Evolutionary conservation across 805 yeast genomes (phyloP).

Genomic region (Candida parachauliodes): DNA sequence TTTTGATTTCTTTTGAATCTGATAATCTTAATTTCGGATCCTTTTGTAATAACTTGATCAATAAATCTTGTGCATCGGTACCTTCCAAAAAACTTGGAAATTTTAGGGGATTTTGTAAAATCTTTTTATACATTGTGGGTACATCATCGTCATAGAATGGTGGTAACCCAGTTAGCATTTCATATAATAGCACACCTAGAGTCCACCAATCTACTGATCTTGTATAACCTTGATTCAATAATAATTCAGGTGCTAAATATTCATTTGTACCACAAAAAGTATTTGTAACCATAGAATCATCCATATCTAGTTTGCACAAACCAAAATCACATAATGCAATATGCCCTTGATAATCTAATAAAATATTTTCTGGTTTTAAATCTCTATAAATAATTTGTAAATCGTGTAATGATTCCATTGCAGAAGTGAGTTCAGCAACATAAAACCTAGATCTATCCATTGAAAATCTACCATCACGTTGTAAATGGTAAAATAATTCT

Average conservation of each 20-base stretch:
- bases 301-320: slow-evolving; percentile 92
- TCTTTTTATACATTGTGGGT: slow-evolving; percentile 90
- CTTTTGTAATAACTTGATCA: slow-evolving; percentile 71
- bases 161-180: slow-evolving; percentile 95
- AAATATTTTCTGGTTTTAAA: slow-evolving; percentile 91
- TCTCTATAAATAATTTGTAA: slow-evolving; percentile 93
- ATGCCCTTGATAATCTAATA: slow-evolving; percentile 94
- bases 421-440: slow-evolving; percentile 89
- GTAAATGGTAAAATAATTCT: slow-evolving; percentile 90
- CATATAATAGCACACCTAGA: slow-evolving; percentile 86
- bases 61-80: slow-evolving; percentile 76
- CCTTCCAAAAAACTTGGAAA: slow-evolving; percentile 84
- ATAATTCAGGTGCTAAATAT: slow-evolving; percentile 90
- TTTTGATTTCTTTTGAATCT: slow-evolving; percentile 81
- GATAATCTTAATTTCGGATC: slow-evolving; percentile 79
- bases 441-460: slow-evolving; percentile 88
- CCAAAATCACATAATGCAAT: slow-evolving; percentile 98
- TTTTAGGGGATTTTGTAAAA: slow-evolving; percentile 79
- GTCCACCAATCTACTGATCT: slow-evolving; percentile 99
- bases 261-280: slow-evolving; percentile 99
- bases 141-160: slow-evolving; percentile 96
- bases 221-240: slow-evolving; percentile 90
- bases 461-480: slow-evolving; percentile 83
- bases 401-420: slow-evolving; percentile 87
- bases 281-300: slow-evolving; percentile 77